Conservation (phyloP, 2,329 filamentous ascomycete genomes). For the Tetracladium maxilliforme region DNA sequence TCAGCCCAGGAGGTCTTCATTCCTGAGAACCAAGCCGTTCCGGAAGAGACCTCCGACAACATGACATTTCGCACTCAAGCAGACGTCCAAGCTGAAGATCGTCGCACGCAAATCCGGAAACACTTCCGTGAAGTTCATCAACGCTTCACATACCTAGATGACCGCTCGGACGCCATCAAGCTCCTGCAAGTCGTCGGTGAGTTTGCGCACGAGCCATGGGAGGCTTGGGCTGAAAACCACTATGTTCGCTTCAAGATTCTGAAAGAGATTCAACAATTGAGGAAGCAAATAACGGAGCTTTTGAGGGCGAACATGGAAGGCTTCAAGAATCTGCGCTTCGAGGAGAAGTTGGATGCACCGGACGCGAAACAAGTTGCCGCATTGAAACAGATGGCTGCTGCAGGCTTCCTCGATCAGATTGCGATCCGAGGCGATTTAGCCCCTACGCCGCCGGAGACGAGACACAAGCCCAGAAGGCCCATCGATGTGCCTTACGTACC, state of each 20-base stretch:
- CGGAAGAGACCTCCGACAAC: constrained; percentile 31
- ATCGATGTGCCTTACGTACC: constrained; percentile 89
- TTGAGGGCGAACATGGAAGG: constrained; percentile 59
- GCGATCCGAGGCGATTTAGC: constrained; percentile 84
- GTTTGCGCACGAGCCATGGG: constrained; percentile 60
- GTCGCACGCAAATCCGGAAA: constrained; percentile 46
- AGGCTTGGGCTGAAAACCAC: constrained; percentile 65
- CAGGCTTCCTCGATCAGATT: constrained; percentile 87
- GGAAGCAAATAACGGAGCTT: constrained; percentile 69
- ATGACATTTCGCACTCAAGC: constrained; percentile 44
- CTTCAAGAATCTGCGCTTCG: constrained; percentile 40
- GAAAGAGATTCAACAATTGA: constrained; percentile 71
- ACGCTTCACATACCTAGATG: constrained; percentile 68
- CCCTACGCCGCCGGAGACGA: constrained; percentile 51
- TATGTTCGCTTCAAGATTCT: constrained; percentile 82
- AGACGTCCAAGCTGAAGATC: constrained; percentile 58
- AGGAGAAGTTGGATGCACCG: constrained; percentile 41
- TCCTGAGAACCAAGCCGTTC: constrained; percentile 62
- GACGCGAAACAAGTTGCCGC: constrained; percentile 58
- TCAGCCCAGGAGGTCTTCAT: constrained; percentile 83
- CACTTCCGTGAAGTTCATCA: constrained; percentile 58
- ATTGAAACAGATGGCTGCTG: constrained; percentile 80
- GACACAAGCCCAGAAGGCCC: constrained; percentile 62
- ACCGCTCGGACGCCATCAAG: constrained; percentile 78
- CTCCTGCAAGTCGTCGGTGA: constrained; percentile 78